Base-by-base conservation (phyloP, 2,329 filamentous ascomycete species). In the Ophiocordyceps camponoti-leonardi region DNA sequence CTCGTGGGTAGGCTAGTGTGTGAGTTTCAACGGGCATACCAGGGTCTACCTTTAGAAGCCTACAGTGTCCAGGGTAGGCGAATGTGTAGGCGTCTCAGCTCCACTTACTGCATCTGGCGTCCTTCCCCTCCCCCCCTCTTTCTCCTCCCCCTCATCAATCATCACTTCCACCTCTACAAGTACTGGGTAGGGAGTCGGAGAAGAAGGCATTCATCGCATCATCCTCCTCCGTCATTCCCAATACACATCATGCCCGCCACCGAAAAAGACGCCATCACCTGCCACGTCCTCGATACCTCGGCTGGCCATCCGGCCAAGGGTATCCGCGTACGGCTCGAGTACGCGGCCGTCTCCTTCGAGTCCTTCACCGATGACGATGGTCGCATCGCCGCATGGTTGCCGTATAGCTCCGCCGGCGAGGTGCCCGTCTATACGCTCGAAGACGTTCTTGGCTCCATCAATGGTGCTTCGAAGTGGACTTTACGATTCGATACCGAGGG, bases 251-350 rank as follows among this genome's bases (percentile, higher is more conserved):
- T 44, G 22, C 19, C 52, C 26, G 42, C 47, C 48, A 8, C 26
- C 26, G 26, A 4, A 28, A 77, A 74, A 57, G 76, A 79, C 58
- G 77, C 76, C 58, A 90, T 92, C 57, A 90, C 85, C 61, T 90
- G 84, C 69, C 85, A 92, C 69, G 76, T 88, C 62, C 83, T 92
- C 60, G 83, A 92, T 69, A 90, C 84, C 12, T 75, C 78, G n/a
- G 67, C 73, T 49, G 85, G 85, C 56, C 72, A 72, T 47, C 85
- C 85, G 20, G 85, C 77, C 16, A 63, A 70, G 47, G 68, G 69
- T 50, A 75, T 92, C 54, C 70, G 71, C 51, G 83, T 88, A 47
- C 77, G 73, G 46, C 75, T 87, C 20, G 67, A 77, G 43, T 71
- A 71, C 6, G 61, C 58, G 47, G 56, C 60, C 42, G 53, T 58